phyloP scores from a whole-genome alignment of 768 basidiomycete genomes.

The Collybia mongolica region DNA sequence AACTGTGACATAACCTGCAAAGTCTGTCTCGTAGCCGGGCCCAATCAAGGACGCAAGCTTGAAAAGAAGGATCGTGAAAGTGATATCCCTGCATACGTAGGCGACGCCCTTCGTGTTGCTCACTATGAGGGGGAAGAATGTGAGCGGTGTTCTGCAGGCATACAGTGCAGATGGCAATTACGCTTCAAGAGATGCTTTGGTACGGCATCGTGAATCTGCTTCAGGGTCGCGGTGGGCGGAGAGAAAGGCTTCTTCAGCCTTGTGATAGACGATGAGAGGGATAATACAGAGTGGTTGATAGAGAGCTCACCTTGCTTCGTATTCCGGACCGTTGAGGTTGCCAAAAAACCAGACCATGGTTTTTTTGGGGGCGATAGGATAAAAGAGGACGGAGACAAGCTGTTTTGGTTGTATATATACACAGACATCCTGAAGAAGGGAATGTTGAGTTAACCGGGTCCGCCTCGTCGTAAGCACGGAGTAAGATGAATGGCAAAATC shows the following conservation, averaged over 20 bases:
- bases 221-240: conserved; percentile 48
- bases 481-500: too few relatives aligned
- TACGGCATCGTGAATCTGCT: conserved; percentile 55
- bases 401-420: conserved; percentile 7
- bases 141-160: not conserved
- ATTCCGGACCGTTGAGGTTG: conserved; percentile 36
- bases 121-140: conserved; percentile 19
- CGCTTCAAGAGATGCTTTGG: conserved; percentile 50
- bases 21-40: conserved; percentile 33
- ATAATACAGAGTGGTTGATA: not conserved
- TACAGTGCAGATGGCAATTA: conserved; percentile 14
- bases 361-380: conserved; percentile 6
- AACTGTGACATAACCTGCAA: conserved; percentile 34
- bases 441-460: too few relatives aligned
- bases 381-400: not conserved
- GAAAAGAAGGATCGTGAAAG: conserved; percentile 40
- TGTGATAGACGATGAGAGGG: not conserved
- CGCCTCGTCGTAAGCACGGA: too few relatives aligned
- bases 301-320: conserved; percentile 32
- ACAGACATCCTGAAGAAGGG: not conserved
- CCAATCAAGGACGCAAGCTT: conserved; percentile 42
- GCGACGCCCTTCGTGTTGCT: conserved; percentile 35
- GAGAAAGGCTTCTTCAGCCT: conserved; percentile 45
- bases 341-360: conserved; percentile 22
- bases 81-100: conserved; percentile 46